Evolutionary conservation across 345 rosid genomes (phyloP).

Genomic region (Corchorus olitorius): DNA sequence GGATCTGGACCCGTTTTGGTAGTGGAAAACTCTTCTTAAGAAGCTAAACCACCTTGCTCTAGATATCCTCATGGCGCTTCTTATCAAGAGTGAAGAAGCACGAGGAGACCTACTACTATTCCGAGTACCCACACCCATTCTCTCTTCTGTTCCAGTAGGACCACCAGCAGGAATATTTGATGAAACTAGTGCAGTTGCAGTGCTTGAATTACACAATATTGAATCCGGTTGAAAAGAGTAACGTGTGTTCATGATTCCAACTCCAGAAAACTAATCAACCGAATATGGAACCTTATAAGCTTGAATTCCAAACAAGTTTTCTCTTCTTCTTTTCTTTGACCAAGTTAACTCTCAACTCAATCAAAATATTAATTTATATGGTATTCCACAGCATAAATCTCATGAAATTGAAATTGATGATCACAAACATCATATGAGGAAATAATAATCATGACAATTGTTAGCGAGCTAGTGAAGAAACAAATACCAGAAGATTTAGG

Average conservation of each 20-base stretch:
- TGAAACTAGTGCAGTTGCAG: constrained; percentile 41
- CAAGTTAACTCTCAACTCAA: background rate
- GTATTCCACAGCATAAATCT: constrained; percentile 16
- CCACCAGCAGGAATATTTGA: constrained; percentile 38
- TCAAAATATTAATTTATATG: background rate
- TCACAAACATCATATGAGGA: constrained; percentile 21
- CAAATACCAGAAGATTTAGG: constrained; percentile 36
- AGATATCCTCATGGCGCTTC: constrained; percentile 77
- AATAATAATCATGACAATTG: no score
- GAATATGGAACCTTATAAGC: background rate
- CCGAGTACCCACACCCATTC: constrained; percentile 29
- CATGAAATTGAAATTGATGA: constrained; percentile 24
- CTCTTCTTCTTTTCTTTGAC: background rate
- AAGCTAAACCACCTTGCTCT: constrained; percentile 95
- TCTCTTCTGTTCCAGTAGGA: constrained; percentile 41
- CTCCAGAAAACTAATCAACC: background rate
- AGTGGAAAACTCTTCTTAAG: constrained; percentile 93
- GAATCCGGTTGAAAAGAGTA: constrained; percentile 52
- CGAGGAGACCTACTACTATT: constrained; percentile 57
- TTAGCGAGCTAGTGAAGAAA: constrained; percentile 40
- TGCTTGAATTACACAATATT: constrained; percentile 35
- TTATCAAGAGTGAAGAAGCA: constrained; percentile 50
- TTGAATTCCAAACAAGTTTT: background rate
- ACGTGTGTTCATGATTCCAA: constrained; percentile 56
- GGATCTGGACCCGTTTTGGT: constrained; percentile 58